Evolutionary conservation across 1,284 basidiomycete genomes (phyloP).

Genomic region (Boletellus deceptivus): DNA sequence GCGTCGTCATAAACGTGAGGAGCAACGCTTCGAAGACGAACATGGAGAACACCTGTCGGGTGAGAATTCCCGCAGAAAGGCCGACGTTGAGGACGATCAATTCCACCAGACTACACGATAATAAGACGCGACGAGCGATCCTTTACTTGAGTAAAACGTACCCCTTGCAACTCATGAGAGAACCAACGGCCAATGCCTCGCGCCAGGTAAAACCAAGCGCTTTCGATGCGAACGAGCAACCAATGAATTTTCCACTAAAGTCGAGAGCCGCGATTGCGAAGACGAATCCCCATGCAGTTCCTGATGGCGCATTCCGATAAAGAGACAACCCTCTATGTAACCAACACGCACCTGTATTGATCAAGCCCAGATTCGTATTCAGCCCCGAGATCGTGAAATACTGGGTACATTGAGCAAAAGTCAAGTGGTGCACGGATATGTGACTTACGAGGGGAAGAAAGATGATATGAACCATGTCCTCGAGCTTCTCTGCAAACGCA

Average conservation of each 20-base stretch:
- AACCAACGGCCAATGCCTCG: constrained; percentile 84
- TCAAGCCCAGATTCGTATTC: constrained; percentile 83
- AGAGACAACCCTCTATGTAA: constrained; percentile 26
- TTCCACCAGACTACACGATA: constrained; percentile 65
- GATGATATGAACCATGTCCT: constrained; percentile 78
- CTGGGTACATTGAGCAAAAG: constrained; percentile 36
- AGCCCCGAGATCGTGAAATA: constrained; percentile 90
- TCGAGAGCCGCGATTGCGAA: constrained; percentile 80
- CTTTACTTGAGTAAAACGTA: constrained; percentile 32
- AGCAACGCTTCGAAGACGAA: constrained; percentile 88
- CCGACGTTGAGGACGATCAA: constrained; percentile 97
- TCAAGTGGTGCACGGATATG: neutral
- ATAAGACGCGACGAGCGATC: constrained; percentile 1
- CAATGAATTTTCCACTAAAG: constrained; percentile 81
- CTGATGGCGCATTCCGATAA: constrained; percentile 48
- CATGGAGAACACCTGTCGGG: constrained; percentile 78
- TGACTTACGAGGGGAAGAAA: constrained; percentile 80
- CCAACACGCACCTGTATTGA: constrained; percentile 58
- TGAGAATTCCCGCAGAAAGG: constrained; percentile 78
- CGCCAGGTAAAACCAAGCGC: constrained; percentile 74
- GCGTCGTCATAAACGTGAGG: constrained; percentile 89
- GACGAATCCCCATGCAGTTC: constrained; percentile 89
- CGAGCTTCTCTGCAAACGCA: constrained; percentile 74
- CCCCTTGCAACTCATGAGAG: constrained; percentile 96
- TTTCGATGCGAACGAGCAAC: constrained; percentile 69